Conservation (phyloP, 2,329 filamentous ascomycete genomes). For the Sporothrix inflata region DNA sequence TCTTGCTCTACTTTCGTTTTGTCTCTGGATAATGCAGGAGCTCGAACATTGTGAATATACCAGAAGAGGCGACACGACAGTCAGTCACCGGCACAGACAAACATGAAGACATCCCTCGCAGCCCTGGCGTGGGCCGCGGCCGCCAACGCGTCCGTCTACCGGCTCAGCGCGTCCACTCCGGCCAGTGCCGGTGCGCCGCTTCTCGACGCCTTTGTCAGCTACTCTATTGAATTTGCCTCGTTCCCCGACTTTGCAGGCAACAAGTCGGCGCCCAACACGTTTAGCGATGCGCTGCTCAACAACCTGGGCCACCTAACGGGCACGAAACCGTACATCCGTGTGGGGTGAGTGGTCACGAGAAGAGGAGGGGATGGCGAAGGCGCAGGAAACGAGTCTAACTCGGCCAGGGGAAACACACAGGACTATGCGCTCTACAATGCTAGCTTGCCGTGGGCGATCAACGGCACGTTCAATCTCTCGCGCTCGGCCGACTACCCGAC, state of each 20-base stretch:
- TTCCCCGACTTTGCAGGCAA: conserved; percentile 61
- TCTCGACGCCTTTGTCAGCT: conserved; percentile 46
- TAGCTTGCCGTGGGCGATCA: conserved; percentile 51
- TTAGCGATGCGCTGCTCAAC: conserved; percentile 62
- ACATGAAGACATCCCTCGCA: not conserved
- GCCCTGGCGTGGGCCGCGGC: not conserved
- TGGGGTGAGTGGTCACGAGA: conserved; percentile 44
- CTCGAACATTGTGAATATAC: not conserved
- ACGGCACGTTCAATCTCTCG: conserved; percentile 55
- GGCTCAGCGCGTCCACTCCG: conserved; percentile 11
- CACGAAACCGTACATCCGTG: conserved; percentile 61
- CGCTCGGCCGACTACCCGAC: conserved; percentile 63
- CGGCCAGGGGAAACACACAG: conserved; percentile 63
- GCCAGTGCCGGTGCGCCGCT: conserved; percentile 39
- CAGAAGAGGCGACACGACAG: not conserved
- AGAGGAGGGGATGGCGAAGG: not conserved
- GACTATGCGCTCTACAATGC: conserved; percentile 65
- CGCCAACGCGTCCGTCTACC: conserved; percentile 12
- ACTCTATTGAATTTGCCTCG: conserved; percentile 55
- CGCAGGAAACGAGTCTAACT: not conserved
- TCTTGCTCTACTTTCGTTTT: not conserved
- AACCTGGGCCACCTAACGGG: conserved; percentile 60
- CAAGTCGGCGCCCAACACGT: conserved; percentile 57
- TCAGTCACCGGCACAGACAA: not conserved
- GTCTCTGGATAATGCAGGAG: not conserved